phyloP scores from a whole-genome alignment of 345 rosid genomes.

The Diplotaxis tenuifolia region DNA sequence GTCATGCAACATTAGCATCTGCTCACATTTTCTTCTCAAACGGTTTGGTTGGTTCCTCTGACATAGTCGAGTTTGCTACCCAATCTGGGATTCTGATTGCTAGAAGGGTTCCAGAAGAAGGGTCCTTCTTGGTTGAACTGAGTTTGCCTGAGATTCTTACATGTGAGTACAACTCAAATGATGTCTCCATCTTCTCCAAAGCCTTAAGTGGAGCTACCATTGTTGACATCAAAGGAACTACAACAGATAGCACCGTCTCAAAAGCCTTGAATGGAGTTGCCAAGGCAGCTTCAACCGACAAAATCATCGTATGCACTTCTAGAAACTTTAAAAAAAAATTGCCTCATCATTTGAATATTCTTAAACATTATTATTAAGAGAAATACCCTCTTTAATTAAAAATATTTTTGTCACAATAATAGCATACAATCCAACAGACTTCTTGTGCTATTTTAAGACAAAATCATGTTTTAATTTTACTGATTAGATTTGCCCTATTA shows the following conservation, averaged over 20 bases:
- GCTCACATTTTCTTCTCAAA: slow-evolving; percentile 58
- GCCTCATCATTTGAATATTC: no score
- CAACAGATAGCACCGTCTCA: slow-evolving; percentile 7
- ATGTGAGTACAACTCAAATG: slow-evolving; percentile 39
- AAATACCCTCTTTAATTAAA: no score
- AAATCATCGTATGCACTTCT: slow-evolving; percentile 44
- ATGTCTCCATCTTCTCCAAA: slow-evolving; percentile 17
- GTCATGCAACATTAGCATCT: slow-evolving; percentile 80
- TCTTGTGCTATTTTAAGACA: no score
- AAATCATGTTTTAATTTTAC: no score
- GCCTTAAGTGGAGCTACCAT: slow-evolving; percentile 39
- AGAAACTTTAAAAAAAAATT: background rate
- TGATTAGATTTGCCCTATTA: no score
- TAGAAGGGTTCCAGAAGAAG: slow-evolving; percentile 36
- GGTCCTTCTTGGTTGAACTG: slow-evolving; percentile 45
- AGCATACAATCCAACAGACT: no score
- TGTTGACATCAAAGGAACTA: slow-evolving; percentile 49
- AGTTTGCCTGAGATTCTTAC: slow-evolving; percentile 48
- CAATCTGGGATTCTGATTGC: slow-evolving; percentile 60
- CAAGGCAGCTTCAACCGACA: slow-evolving; percentile 34
- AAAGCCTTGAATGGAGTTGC: slow-evolving; percentile 45
- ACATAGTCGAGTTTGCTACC: slow-evolving; percentile 51
- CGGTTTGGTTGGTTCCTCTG: slow-evolving; percentile 38
- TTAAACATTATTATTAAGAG: no score
- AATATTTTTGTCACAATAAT: no score